A percentile compares a stretch with the other conserved stretches of the same genome.
Evolutionary conservation across 2,329 filamentous ascomycete genomes (phyloP).

Genomic region (Calonectria henricotiae): DNA sequence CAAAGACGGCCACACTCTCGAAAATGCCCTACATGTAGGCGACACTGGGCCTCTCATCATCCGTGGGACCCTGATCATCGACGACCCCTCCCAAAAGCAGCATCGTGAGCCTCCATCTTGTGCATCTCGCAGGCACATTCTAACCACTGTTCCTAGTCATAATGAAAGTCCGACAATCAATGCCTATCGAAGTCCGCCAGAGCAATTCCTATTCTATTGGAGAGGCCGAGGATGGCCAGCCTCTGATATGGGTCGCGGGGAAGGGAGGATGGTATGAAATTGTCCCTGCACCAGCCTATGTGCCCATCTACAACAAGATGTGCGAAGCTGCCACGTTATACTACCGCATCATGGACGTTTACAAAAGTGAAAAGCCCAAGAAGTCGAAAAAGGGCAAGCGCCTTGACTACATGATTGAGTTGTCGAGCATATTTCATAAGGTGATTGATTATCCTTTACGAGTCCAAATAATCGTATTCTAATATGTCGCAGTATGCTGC

Average conservation of each 20-base stretch:
- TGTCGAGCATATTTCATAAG: conserved; percentile 56
- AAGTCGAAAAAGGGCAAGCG: conserved; percentile 53
- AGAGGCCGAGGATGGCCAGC: conserved; percentile 64
- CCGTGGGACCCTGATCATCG: conserved; percentile 72
- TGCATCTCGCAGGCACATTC: conserved; percentile 9
- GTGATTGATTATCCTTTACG: conserved; percentile 39
- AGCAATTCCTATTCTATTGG: conserved; percentile 70
- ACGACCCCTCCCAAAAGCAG: conserved; percentile 59
- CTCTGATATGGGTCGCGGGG: conserved; percentile 75
- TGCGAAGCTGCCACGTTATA: conserved; percentile 76
- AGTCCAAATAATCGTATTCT: conserved; percentile 22
- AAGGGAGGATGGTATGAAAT: conserved; percentile 80
- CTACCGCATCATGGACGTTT: conserved; percentile 75
- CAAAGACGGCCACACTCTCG: conserved; percentile 68
- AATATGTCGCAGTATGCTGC: conserved; percentile 64
- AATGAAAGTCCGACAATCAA: conserved; percentile 53
- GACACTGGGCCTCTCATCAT: conserved; percentile 75
- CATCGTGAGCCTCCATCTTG: conserved; percentile 56
- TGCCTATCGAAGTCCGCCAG: conserved; percentile 70
- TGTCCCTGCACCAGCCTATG: conserved; percentile 72
- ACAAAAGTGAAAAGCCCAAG: conserved; percentile 59
- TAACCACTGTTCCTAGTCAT: conserved; percentile 53
- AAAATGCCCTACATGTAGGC: conserved; percentile 75
- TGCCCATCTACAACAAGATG: conserved; percentile 72
- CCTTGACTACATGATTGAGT: conserved; percentile 53